A percentile compares a stretch with the other conserved stretches of the same genome.
phyloP scores from a whole-genome alignment of 345 rosid genomes.

The Ceriops decandra region DNA sequence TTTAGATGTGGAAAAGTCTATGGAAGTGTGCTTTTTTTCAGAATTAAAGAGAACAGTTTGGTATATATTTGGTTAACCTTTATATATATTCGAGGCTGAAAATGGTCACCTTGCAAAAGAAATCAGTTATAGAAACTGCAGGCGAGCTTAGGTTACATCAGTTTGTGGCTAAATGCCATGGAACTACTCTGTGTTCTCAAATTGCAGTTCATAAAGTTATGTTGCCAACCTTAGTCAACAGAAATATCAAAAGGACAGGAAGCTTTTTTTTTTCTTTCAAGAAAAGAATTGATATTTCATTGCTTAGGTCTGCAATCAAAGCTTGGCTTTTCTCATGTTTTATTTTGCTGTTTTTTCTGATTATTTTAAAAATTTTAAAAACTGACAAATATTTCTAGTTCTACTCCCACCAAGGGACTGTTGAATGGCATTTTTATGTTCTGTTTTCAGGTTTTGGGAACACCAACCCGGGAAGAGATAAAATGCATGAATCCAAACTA shows the following conservation, averaged over 20 bases:
- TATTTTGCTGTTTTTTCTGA: background rate
- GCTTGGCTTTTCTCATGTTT: background rate
- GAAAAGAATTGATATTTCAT: background rate
- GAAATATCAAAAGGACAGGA: background rate
- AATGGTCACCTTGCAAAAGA: background rate
- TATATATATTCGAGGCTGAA: background rate
- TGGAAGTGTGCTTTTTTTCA: too few relatives aligned
- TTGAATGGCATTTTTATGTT: background rate
- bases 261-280: background rate
- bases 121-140: background rate
- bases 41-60: background rate
- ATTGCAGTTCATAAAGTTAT: background rate
- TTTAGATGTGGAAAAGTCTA: too few relatives aligned
- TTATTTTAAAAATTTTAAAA: background rate
- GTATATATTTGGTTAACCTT: background rate
- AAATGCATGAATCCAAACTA: conserved; percentile 99
- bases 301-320: background rate
- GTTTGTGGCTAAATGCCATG: background rate
- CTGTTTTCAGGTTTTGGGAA: conserved; percentile 67
- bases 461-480: conserved; percentile 95
- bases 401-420: background rate
- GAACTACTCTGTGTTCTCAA: background rate
- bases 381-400: background rate
- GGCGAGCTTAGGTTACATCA: background rate
- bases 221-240: background rate